Base-by-base conservation (phyloP, 1,139 yeast species). In the Pichia sp. region DNA sequence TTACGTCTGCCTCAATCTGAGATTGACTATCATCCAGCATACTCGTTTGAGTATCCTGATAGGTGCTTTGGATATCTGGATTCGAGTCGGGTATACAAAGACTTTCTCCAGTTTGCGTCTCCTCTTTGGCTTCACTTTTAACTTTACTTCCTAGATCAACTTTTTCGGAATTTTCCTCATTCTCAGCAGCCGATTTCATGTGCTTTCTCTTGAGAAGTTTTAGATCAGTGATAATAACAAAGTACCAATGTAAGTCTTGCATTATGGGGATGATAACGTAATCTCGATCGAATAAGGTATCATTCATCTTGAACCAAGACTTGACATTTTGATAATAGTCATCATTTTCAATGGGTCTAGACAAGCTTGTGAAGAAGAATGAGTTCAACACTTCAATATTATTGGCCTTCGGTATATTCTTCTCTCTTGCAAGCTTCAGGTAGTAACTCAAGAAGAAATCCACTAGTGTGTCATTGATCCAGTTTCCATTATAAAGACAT, bases 221-320 rank as follows among this genome's bases (percentile, higher is more conserved):
- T 28, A 80, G 66, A 51, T 77, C 75, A 12, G 81, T 73, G 6
- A 90, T 78, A 3, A 89, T 76, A 36, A 89, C 85, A 46, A 91
- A 83, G 64, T 84, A 88, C 99, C 99, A 95, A 69, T 95, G 99
- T 40, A 78, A 75, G 49, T 76, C 74, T 58, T 84, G 88, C 66
- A 89, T 89, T 12, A 95, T 83, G 0, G 99, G 99, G 18, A 95
- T 74, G 5, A 91, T 76, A 1, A 90, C 73, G 61, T 76, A 82
- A 46, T 81, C 78, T 62, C 75, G 82, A 21, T 74, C 72, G 69
- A 83, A 80, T 5, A 91, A 65, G 49, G 85, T 85, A 25, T 87
- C 70, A 23, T 64, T 63, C 60, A 85, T 86, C 47, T 78, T 73
- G 3, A 95, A 80, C 99, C 99, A 95, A 51, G 85, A 75, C 57